These are phyloP conservation scores for Pyrenophora teres DNA, from an alignment of 2,329 filamentous ascomycete genomes.

Conservation along the genomic window DNA sequence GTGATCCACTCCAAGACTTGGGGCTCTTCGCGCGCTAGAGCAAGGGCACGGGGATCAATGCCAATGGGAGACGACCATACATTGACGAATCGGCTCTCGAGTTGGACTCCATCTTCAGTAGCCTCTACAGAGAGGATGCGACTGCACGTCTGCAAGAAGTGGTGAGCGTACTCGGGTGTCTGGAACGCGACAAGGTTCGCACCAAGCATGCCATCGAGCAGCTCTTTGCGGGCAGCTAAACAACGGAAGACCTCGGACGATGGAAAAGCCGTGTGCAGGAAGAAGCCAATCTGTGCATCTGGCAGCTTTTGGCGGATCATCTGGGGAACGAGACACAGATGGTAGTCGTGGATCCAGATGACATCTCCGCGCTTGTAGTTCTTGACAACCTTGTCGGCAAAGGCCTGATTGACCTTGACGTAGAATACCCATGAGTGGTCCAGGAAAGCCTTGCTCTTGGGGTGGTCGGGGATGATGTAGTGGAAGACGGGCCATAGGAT, in stretches of 20 bases:
- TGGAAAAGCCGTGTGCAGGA: constrained; percentile 92
- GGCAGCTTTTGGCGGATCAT: constrained; percentile 91
- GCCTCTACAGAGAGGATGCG: constrained; percentile 89
- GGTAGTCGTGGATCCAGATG: constrained; percentile 96
- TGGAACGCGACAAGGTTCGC: constrained; percentile 94
- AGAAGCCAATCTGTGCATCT: constrained; percentile 94
- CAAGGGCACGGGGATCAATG: constrained; percentile 80
- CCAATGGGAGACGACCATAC: constrained; percentile 86
- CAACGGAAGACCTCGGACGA: constrained; percentile 96
- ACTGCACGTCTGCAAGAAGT: constrained; percentile 95
- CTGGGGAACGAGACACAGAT: constrained; percentile 82
- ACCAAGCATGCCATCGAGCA: constrained; percentile 90
- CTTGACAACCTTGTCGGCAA: constrained; percentile 86
- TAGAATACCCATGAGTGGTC: constrained; percentile 98
- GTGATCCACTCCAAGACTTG: constrained; percentile 80
- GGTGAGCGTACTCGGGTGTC: constrained; percentile 87
- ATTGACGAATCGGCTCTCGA: constrained; percentile 92
- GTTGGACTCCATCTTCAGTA: constrained; percentile 81
- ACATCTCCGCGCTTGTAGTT: constrained; percentile 93
- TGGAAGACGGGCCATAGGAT: constrained; percentile 98
- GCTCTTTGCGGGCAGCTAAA: constrained; percentile 80
- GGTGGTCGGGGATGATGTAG: constrained; percentile 96
- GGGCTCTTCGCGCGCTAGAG: constrained; percentile 69
- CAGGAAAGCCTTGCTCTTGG: constrained; percentile 96
- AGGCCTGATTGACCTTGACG: constrained; percentile 87